Base-by-base conservation (phyloP, 768 basidiomycete species). In the Saitozyma sp. region DNA sequence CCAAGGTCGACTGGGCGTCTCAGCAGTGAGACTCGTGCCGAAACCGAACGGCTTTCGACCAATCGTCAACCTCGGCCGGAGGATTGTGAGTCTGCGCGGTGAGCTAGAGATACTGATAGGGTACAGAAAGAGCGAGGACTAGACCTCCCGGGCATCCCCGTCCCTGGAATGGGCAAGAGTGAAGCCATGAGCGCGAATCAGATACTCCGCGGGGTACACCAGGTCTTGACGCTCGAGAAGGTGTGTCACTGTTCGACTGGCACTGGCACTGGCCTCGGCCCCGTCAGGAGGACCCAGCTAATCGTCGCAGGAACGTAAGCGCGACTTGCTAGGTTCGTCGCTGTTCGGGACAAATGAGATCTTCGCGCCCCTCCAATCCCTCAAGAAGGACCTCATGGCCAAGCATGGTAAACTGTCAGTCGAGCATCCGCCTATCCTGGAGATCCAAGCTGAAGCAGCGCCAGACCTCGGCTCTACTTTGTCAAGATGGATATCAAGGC, bases 401-500 rank as follows among this genome's bases (percentile, higher is more conserved):
- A 72, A 77, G 54, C 56, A 81, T 80, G 85, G 85, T 10, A 79
- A 69, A 43, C 58, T 90, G 90, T 92, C 62, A 73, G 83, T 64
- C 9, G 14, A 17, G 6, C 7, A 8, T 10, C 13, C 10, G 8
- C 20, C 20, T 16, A 40, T 58, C 11, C 41, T 20, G 17, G 17
- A 17, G 16, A 54, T 56, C 42, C 40, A 13, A 67, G 14, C 64
- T 50, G 20, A 56, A 40, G 29, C 19, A 19, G 45, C 4, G 9
- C 37, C 56, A 95, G 94, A 43, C 92, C 94, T 0, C 87, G 87
- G 65, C 79, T 98, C 7, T 98, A 93, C 79, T 95, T 99, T 70
- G 94, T 93, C 55, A 99, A 99, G 78, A 86, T 96, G 29, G 96
- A 99, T 74, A 92, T 98, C 16, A 89, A 89, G 64, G 88, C 95